Evolutionary conservation across 495 filamentous ascomycete species (phyloP).

Genomic region (Talaromyces ruber): DNA sequence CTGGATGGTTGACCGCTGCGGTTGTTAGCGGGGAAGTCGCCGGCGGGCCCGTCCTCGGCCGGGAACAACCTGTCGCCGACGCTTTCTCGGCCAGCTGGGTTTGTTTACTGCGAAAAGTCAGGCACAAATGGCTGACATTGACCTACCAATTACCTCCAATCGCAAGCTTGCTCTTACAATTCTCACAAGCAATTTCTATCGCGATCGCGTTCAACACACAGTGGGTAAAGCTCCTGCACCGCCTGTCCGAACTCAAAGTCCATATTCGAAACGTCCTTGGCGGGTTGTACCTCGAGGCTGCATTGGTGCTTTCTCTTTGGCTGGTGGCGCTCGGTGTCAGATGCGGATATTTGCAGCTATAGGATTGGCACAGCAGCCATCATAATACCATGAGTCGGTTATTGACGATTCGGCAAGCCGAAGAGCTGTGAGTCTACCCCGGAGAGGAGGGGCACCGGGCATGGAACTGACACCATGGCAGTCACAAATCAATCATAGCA

Average conservation of each 20-base stretch:
- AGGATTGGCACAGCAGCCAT: neutral
- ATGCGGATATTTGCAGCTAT: neutral
- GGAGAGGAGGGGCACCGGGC: constrained; percentile 20
- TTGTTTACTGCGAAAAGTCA: constrained; percentile 2
- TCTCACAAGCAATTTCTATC: neutral
- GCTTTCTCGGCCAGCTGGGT: neutral
- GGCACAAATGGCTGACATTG: neutral
- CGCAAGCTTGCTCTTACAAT: neutral
- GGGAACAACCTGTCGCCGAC: neutral
- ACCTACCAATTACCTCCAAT: neutral
- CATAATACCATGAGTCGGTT: constrained; percentile 56
- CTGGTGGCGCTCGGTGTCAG: neutral
- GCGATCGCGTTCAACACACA: neutral
- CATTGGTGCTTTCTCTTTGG: neutral
- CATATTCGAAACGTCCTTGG: neutral
- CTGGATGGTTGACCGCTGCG: neutral
- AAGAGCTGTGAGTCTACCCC: constrained; percentile 59
- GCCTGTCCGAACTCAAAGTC: neutral
- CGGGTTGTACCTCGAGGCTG: neutral
- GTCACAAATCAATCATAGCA: constrained; percentile 85
- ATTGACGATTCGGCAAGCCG: constrained; percentile 72
- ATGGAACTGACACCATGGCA: constrained; percentile 22
- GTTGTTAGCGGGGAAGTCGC: neutral
- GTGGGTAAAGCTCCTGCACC: neutral
- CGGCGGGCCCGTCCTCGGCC: neutral